Conservation (phyloP, 2,329 filamentous ascomycete genomes). For the Sarocladiaceae sp. region DNA sequence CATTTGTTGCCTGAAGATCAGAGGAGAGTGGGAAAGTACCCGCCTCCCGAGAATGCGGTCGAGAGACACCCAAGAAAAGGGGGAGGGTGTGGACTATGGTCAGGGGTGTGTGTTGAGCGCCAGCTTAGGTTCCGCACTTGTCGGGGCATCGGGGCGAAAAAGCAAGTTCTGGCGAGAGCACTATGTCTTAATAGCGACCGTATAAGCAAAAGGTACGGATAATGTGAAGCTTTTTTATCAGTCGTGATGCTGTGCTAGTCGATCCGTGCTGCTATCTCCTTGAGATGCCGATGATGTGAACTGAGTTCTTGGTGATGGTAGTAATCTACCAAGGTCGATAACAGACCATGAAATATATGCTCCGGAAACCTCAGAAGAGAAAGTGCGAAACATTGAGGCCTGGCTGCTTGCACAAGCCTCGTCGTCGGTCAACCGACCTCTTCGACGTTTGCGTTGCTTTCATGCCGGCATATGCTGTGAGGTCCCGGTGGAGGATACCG, state of each 20-base stretch:
- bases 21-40: background rate
- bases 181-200: background rate
- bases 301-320: too few species aligned
- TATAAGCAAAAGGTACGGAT: background rate
- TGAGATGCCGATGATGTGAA: too few species aligned
- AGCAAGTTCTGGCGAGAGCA: background rate
- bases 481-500: too few species aligned
- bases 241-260: background rate
- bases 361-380: too few species aligned
- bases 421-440: too few species aligned
- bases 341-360: too few species aligned
- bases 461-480: too few species aligned
- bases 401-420: too few species aligned
- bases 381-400: too few species aligned
- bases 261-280: too few species aligned
- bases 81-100: background rate
- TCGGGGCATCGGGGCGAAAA: background rate
- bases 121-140: background rate
- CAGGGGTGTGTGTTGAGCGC: background rate
- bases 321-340: too few species aligned
- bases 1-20: background rate
- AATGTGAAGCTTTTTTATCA: background rate
- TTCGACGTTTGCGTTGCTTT: too few species aligned
- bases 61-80: constrained; percentile 1
- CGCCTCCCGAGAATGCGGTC: constrained; percentile 8